These are phyloP conservation scores for Podila horticola DNA, from an alignment of 192 early-diverging fungal species.

Conservation along the genomic window DNA sequence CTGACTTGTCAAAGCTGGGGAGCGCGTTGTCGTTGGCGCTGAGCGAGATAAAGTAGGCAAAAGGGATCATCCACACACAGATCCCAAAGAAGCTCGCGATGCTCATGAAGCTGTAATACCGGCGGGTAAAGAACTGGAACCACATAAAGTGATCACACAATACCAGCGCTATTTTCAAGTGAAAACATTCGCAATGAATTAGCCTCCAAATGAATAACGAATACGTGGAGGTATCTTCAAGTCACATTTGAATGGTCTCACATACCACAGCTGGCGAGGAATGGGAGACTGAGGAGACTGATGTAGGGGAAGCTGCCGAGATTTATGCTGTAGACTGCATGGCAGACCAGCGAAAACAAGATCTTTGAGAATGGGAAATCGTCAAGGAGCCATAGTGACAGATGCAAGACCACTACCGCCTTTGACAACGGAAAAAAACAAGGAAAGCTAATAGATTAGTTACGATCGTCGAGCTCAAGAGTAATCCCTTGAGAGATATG, in stretches of 20 bases:
- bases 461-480: background rate
- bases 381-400: constrained; percentile 82
- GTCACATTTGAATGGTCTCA: background rate
- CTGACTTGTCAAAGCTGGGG: constrained; percentile 64
- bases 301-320: constrained; percentile 87
- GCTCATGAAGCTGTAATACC: constrained; percentile 79
- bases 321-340: constrained; percentile 84
- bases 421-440: constrained; percentile 14
- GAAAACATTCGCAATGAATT: background rate
- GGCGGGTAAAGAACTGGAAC: constrained; percentile 90
- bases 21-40: constrained; percentile 91
- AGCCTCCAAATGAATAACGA: background rate
- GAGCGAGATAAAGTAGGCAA: constrained; percentile 92
- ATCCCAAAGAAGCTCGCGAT: constrained; percentile 94
- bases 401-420: constrained; percentile 73
- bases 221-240: background rate
- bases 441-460: background rate
- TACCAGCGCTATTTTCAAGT: constrained; percentile 64
- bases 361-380: constrained; percentile 77
- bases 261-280: constrained; percentile 87
- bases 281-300: constrained; percentile 74
- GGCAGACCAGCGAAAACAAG: constrained; percentile 77
- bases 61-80: constrained; percentile 94
- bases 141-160: constrained; percentile 93
- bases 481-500: background rate